phyloP scores from a whole-genome alignment of 306 rosid genomes.

The Gastrolobium bilobum region DNA sequence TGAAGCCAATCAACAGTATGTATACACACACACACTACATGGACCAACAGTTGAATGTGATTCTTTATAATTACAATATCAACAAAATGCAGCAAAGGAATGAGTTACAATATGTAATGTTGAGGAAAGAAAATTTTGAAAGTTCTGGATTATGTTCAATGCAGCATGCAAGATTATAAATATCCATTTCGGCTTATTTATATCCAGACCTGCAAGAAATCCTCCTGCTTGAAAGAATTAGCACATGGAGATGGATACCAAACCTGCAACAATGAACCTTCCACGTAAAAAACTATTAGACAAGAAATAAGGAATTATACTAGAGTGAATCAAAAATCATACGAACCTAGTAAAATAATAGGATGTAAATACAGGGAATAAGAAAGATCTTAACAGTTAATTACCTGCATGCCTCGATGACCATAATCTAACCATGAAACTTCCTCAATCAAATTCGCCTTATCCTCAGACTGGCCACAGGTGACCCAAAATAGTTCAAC shows the following conservation, averaged over 20 bases:
- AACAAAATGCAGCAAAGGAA: constrained; percentile 24
- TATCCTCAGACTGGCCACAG: constrained; percentile 96
- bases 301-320: constrained; percentile 46
- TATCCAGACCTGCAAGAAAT: constrained; percentile 89
- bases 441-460: constrained; percentile 92
- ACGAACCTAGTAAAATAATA: constrained; percentile 41
- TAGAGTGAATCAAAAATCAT: constrained; percentile 32
- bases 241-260: constrained; percentile 98
- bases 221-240: constrained; percentile 95
- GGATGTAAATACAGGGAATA: constrained; percentile 35
- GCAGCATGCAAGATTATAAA: constrained; percentile 40
- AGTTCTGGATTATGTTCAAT: constrained; percentile 19
- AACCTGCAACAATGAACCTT: constrained; percentile 88
- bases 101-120: constrained; percentile 29
- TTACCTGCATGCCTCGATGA: constrained; percentile 99
- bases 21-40: not conserved
- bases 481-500: constrained; percentile 99
- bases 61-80: constrained; percentile 33
- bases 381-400: constrained; percentile 51
- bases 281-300: constrained; percentile 70
- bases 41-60: constrained; percentile 34
- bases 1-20: constrained; percentile 38
- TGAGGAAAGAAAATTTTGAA: constrained; percentile 24
- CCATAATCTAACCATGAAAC: constrained; percentile 99
- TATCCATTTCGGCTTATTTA: constrained; percentile 34